Evolutionary conservation across 2,329 filamentous ascomycete species (phyloP), one percentile per base, ranked within the genome.

Genomic region (Claviceps pazoutovae): DNA sequence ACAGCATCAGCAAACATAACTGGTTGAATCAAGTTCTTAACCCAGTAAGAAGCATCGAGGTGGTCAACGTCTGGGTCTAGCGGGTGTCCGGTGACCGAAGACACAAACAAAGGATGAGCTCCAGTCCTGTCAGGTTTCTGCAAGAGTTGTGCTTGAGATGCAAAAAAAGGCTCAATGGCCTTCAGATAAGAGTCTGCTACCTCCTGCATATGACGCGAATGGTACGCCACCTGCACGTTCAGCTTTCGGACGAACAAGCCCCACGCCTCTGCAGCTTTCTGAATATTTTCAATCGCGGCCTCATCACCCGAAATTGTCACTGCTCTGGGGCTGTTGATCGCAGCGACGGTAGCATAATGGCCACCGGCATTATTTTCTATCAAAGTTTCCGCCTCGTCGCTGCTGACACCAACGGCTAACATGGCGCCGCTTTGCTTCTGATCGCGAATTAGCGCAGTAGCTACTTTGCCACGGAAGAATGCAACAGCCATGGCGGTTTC

Each of bases 141-240:
- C 23, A 14, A 30, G 14, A 11, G 9, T 49, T 30, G 9, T 21
- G 17, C 30, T 34, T 50, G 26, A n/a, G 37, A 26, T 38, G 49
- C 13, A 13, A 21, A 52, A 7, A 51, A 51, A n/a, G 36, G 43
- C 53, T 51, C 39, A 30, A 55, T 52, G 17, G 49, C 17, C 5
- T 37, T 30, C 2, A 50, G 43, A 49, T 56, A 56, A 13, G 23
- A 50, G 6, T 34, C 36, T 41, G 53, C 52, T 39, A 55, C 51
- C 17, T 47, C 47, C 6, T 49, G 39, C 64, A 71, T 52, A 19
- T 54, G 49, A 13, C 46, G 47, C 14, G 54, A 56, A 46, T 53
- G 55, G 49, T 58, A 57, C 13, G 68, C 68, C 26, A 53, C 62
- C 46, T 68, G 62, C 1, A 69, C 64, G 44, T 62, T 58, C 1